These are phyloP conservation scores for Alternaria gaisen DNA, from an alignment of 2,329 filamentous ascomycete genomes.

Conservation along the genomic window DNA sequence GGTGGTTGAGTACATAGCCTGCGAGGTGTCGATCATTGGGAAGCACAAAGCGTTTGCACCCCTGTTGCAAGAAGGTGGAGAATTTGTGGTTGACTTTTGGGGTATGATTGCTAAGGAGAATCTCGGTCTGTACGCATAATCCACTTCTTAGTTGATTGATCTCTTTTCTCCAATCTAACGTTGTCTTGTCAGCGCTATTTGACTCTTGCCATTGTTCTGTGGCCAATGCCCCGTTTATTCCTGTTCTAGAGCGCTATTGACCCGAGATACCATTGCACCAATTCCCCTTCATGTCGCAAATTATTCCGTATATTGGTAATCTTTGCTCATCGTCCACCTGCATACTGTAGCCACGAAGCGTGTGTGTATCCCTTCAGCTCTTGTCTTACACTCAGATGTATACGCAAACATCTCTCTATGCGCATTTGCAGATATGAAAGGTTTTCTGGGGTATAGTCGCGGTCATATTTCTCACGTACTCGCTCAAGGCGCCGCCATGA, in stretches of 20 bases:
- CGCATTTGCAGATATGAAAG: not conserved
- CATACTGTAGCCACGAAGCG: too few species aligned
- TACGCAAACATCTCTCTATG: not conserved
- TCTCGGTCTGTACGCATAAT: not conserved
- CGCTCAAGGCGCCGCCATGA: conserved; percentile 43
- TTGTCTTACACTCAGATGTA: too few species aligned
- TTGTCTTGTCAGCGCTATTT: not conserved
- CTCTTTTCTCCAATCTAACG: not conserved
- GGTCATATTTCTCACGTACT: not conserved
- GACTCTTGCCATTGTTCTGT: not conserved
- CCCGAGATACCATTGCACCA: too few species aligned
- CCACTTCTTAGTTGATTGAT: not conserved
- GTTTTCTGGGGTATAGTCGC: not conserved
- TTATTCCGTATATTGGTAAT: not conserved
- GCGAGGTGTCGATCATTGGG: conserved; percentile 28
- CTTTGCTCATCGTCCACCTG: not conserved
- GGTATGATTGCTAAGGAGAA: not conserved
- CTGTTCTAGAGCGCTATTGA: not conserved
- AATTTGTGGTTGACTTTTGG: conserved; percentile 36
- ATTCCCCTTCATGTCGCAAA: not conserved
- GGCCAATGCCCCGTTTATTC: not conserved
- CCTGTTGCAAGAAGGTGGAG: conserved; percentile 36
- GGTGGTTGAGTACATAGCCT: conserved; percentile 35
- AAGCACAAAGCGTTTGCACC: conserved; percentile 26
- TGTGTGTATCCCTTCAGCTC: not conserved